Base-by-base conservation (phyloP, 805 yeast genomes). In the Candida berthetii region DNA sequence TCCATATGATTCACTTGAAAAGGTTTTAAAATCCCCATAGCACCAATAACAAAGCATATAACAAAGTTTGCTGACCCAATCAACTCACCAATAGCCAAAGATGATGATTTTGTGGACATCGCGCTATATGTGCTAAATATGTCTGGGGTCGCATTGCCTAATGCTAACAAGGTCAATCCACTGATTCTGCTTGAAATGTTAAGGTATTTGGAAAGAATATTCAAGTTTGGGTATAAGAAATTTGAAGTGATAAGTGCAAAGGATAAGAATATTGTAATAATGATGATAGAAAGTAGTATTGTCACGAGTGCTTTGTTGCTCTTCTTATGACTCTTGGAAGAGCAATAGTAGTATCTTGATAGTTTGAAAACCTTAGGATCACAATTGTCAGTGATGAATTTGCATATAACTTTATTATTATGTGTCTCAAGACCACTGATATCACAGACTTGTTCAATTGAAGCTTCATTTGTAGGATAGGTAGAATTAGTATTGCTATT, bases 101-200 rank as follows among this genome's bases (percentile, higher is more conserved):
- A 74, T 0, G 83, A 78, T 1, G 86, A 76, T n/a, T 77, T 81
- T 1, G 78, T 64, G 11, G 72, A 70, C 78, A 93, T 75, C 3
- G 97, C 96, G 38, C 82, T 80, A 57, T 80, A 86, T 0, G 96
- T 88, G 37, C 91, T 76, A 31, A 89, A 74, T 3, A 91, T 78
- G 59, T 91, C 99, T 0, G 97, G 96, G 0, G 95, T 73, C 3
- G 96, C 95, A 61, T 91, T 91, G 0, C 97, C 98, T 45, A 91
- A 71, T 0, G 98, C 96, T 40, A 93, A 65, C 18, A 91, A 64
- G 0, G 97, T 90, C 48, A 91, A 72, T 0, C 98, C 98, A 11
- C 93, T 80, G 16, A 90, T 63, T 43, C 85, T 78, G 45, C 87
- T 93, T 15, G 90, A 77, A 39, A 91, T 61, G 8, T 77, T 72